Conservation (phyloP, 2,329 filamentous ascomycete species). For the Aspergillus nomiae region DNA sequence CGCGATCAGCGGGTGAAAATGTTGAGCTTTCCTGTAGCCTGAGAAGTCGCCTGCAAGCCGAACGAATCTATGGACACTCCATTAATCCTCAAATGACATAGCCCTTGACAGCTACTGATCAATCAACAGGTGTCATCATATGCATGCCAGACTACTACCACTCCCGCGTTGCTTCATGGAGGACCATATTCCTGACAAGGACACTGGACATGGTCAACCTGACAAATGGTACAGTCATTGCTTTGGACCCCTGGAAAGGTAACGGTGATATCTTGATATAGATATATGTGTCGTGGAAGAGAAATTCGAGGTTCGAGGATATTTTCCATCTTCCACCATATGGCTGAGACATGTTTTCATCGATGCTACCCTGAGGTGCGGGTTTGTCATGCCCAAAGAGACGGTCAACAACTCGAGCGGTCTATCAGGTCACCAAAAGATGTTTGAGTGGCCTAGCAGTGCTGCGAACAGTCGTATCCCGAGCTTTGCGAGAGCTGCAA, state of each 20-base stretch:
- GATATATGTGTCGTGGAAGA: conserved; percentile 15
- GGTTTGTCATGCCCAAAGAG: conserved; percentile 14
- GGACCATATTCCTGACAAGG: conserved; percentile 9
- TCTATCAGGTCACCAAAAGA: conserved; percentile 18
- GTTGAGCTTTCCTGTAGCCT: conserved; percentile 16
- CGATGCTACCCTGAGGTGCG: conserved; percentile 17
- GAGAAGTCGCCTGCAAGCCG: conserved; percentile 11
- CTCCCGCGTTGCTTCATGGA: conserved; percentile 8
- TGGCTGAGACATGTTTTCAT: conserved; percentile 14
- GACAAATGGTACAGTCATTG: background rate
- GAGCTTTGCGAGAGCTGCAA: conserved; percentile 15
- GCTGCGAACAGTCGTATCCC: conserved; percentile 16
- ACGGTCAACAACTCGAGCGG: conserved; percentile 14
- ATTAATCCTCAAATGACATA: conserved; percentile 12
- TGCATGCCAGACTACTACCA: conserved; percentile 7
- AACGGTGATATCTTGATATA: conserved; percentile 14
- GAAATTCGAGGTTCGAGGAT: conserved; percentile 6
- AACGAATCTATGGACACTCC: conserved; percentile 10
- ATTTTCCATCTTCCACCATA: conserved; percentile 14
- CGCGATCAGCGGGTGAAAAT: conserved; percentile 16
- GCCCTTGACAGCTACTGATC: conserved; percentile 9
- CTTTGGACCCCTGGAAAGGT: conserved; percentile 8
- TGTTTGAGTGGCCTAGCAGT: conserved; percentile 16
- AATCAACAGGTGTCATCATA: conserved; percentile 9
- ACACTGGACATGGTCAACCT: conserved; percentile 8